Evolutionary conservation across 345 rosid species (phyloP).

Genomic region (Camelina hispida): DNA sequence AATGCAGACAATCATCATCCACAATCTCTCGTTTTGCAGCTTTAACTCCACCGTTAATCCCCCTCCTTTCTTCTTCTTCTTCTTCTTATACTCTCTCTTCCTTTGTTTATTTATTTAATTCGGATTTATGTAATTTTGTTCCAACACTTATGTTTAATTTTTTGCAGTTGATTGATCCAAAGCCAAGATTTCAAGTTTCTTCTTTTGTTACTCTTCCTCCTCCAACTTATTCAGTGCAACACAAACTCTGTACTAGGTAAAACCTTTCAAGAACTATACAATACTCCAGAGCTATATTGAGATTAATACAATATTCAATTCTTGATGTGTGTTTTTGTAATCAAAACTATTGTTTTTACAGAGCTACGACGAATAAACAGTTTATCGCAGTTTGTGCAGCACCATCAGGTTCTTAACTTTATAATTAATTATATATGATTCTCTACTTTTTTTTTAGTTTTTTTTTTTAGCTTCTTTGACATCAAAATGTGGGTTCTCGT

Average conservation of each 20-base stretch:
- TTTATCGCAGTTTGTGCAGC: slow-evolving; percentile 47
- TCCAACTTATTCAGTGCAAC: slow-evolving; percentile 21
- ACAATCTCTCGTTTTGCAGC: slow-evolving; percentile 32
- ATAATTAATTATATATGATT: neutral
- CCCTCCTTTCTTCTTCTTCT: neutral
- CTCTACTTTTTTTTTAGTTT: neutral
- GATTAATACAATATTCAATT: neutral
- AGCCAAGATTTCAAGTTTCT: slow-evolving; percentile 41
- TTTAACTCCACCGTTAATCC: slow-evolving; percentile 35
- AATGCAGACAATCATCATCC: slow-evolving; percentile 39
- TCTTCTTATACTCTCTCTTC: neutral
- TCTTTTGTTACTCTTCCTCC: slow-evolving; percentile 47
- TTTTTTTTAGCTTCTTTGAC: neutral
- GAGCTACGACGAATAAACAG: slow-evolving; percentile 42
- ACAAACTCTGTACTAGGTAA: slow-evolving; percentile 17
- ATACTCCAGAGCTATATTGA: neutral
- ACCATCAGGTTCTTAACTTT: slow-evolving; percentile 54
- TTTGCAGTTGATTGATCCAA: slow-evolving; percentile 51
- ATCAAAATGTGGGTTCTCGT: slow-evolving; percentile 10
- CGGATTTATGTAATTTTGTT: neutral
- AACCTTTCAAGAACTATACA: neutral
- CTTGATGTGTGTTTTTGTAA: slow-evolving; percentile 10
- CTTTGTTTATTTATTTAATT: neutral
- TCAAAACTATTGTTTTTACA: slow-evolving; percentile 32
- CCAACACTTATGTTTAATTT: neutral